A percentile compares a stretch with the other conserved stretches of the same genome.
These are phyloP conservation scores for Haematococcus lacustris DNA, from an alignment of 139 green algal genomes.

Conservation along the genomic window DNA sequence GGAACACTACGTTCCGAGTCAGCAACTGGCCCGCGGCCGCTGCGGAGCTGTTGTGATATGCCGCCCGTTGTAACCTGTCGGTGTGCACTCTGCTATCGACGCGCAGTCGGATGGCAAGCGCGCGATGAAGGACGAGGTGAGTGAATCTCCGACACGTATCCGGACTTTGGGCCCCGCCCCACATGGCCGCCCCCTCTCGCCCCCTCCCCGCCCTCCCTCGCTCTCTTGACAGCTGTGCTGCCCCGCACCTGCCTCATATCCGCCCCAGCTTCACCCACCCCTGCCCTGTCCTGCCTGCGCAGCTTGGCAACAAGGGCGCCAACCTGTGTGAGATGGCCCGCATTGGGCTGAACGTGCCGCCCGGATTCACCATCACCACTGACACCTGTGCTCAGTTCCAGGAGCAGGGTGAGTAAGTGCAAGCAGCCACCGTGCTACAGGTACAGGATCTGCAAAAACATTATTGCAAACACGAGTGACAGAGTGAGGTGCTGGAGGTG, in stretches of 20 bases:
- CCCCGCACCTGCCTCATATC: background rate
- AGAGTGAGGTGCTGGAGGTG: too few relatives aligned
- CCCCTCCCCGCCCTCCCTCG: background rate
- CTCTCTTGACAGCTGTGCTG: background rate
- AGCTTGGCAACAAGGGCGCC: slow-evolving; percentile 1
- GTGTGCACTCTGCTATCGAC: background rate
- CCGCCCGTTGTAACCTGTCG: background rate
- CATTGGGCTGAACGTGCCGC: slow-evolving; percentile 77
- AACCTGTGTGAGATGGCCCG: slow-evolving; percentile 14
- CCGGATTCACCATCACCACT: slow-evolving; percentile 87
- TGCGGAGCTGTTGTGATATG: background rate
- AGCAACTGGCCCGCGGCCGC: background rate
- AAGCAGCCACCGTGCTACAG: too few relatives aligned
- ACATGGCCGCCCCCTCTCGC: background rate
- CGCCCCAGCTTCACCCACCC: background rate
- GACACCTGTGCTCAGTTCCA: slow-evolving; percentile 71
- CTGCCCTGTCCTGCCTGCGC: background rate
- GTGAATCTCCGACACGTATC: background rate
- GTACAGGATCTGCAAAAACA: too few relatives aligned
- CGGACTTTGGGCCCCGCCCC: background rate
- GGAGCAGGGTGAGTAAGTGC: slow-evolving; percentile 30
- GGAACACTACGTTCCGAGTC: background rate
- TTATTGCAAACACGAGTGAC: too few relatives aligned
- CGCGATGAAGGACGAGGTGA: background rate
- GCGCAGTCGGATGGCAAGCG: background rate